Percentiles rank a stretch among this genome's conserved stretches.
Conservation (phyloP, 371 early-diverging fungal species). For the Mortierella sp. region DNA sequence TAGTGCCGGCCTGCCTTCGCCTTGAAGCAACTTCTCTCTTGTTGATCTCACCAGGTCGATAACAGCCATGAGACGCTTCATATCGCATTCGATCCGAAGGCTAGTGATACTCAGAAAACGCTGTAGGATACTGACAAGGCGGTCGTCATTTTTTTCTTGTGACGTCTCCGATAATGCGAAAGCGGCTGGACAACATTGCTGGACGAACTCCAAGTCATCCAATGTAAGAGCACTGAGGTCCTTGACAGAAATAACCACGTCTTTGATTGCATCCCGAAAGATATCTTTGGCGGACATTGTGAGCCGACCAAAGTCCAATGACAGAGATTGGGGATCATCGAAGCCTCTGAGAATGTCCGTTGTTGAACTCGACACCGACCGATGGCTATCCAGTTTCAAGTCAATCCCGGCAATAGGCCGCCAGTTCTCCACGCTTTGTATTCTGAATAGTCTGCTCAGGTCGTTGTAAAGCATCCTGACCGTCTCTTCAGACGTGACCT, state of each 20-base stretch:
- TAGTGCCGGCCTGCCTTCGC: too few relatives aligned
- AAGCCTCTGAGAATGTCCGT: too few relatives aligned
- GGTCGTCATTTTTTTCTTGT: background rate
- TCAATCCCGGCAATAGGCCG: constrained; percentile 1
- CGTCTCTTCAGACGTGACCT: background rate
- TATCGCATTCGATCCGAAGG: background rate
- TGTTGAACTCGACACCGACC: too few relatives aligned
- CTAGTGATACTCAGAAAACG: background rate
- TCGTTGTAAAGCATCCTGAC: constrained; percentile 2
- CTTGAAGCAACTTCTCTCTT: too few relatives aligned
- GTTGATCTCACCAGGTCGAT: too few relatives aligned
- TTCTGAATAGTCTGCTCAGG: constrained; percentile 1
- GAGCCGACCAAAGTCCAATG: too few relatives aligned
- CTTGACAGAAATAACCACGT: too few relatives aligned
- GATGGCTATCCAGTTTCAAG: background rate
- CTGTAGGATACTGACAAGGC: background rate
- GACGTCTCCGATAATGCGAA: background rate
- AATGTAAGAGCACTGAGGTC: too few relatives aligned
- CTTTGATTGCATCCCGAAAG: too few relatives aligned
- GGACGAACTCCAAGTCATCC: background rate
- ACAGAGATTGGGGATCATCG: too few relatives aligned
- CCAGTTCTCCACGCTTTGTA: background rate
- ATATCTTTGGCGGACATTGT: too few relatives aligned
- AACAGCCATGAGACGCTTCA: too few relatives aligned
- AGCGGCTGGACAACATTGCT: background rate